Evolutionary conservation across 2,329 filamentous ascomycete species (phyloP).

Genomic region (Hymenotorrendiella dingleyae): DNA sequence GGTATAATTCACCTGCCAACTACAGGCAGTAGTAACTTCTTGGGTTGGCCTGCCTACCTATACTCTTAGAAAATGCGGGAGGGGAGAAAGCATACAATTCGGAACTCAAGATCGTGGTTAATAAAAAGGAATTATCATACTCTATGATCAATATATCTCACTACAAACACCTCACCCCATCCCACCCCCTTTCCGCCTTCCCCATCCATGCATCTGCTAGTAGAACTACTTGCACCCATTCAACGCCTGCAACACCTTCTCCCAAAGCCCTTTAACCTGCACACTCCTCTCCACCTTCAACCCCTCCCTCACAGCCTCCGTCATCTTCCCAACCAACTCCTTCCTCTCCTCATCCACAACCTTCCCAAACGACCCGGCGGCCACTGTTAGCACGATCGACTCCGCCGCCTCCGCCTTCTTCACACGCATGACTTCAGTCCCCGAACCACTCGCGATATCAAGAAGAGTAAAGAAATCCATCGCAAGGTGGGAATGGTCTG

Average conservation of each 20-base stretch:
- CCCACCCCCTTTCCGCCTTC: too few relatives aligned
- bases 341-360: conserved; percentile 19
- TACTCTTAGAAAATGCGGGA: too few relatives aligned
- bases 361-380: conserved; percentile 25
- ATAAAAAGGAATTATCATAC: too few relatives aligned
- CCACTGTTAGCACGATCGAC: conserved; percentile 23
- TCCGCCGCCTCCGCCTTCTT: conserved; percentile 31
- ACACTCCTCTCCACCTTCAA: conserved; percentile 26
- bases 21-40: too few relatives aligned
- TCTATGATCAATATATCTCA: too few relatives aligned
- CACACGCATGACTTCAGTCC: conserved; percentile 27
- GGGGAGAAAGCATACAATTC: too few relatives aligned
- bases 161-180: too few relatives aligned
- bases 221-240: background rate
- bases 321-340: conserved; percentile 19
- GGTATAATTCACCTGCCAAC: too few relatives aligned
- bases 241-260: conserved; percentile 9
- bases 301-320: conserved; percentile 16
- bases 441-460: conserved; percentile 27
- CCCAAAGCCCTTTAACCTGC: conserved; percentile 21
- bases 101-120: too few relatives aligned
- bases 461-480: conserved; percentile 23
- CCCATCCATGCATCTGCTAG: too few relatives aligned
- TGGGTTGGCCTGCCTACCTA: too few relatives aligned
- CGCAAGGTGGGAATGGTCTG: conserved; percentile 18